Base-by-base conservation (phyloP, 2,329 filamentous ascomycete species). In the Aspergillus pseudoviridinutans region DNA sequence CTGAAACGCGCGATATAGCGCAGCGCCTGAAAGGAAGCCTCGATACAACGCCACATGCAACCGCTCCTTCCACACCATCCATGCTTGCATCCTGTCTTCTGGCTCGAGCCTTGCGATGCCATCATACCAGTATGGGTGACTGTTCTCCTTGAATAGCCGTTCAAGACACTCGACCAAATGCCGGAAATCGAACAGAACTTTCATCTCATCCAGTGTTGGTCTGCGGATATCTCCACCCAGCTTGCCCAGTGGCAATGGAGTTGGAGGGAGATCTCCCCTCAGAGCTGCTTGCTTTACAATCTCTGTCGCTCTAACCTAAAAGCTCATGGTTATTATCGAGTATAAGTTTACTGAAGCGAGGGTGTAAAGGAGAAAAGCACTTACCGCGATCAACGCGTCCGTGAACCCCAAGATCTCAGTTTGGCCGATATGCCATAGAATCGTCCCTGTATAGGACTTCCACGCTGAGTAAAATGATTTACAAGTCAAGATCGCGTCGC, bases 11-110 rank as follows among this genome's bases (percentile, higher is more conserved):
- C 53, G 44, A 27, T n/a, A 54, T 1, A 54, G 51, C 3, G 56
- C n/a, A 2, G 57, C 50, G 1, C 57, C 57, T 3, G 57, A 50
- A 14, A 54, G n/a, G 10, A 59, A 42, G 47, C 50, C 28, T 2
- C 57, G 47, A 35, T 59, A 59, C 3, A 59, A 17, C 1, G 57
- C 54, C 12, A 54, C 20, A 25, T 56, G 54, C 3, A 50, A 56
- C 2, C 24, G 8, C 25, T 56, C 57, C 6, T 38, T 25, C 57
- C 54, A 58, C 5, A 42, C 1, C 7, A n/a, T 9, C 53, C 57
- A 58, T 17, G 41, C 28, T 9, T 22, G 17, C 0, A 14, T 4
- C 50, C 32, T 53, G 10, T 49, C 12, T n/a, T 32, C 27, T 20
- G 41, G 52, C 8, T 54, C 50, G 6, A 41, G 28, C 22, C 51